A percentile compares a stretch with the other conserved stretches of the same genome.
phyloP scores from a whole-genome alignment of 1,139 yeast species.

The Hemisphaericaspora lyxosophila region DNA sequence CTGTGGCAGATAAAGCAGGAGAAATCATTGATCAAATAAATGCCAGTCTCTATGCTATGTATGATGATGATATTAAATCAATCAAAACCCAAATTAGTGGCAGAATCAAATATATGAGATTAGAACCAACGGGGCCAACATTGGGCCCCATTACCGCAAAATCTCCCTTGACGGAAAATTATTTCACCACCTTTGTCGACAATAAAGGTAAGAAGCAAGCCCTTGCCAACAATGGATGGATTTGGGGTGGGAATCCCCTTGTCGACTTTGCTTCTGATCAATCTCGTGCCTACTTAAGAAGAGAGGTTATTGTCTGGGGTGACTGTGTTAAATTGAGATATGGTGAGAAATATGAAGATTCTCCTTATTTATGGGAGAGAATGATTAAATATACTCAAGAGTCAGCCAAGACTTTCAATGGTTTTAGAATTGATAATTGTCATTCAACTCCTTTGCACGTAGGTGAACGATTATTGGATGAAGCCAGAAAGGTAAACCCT shows the following conservation, averaged over 20 bases:
- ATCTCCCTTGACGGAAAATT: slow-evolving; percentile 76
- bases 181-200: slow-evolving; percentile 70
- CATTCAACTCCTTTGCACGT: slow-evolving; percentile 96
- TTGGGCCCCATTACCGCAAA: slow-evolving; percentile 59
- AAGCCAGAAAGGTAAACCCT: slow-evolving; percentile 83
- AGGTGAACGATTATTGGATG: slow-evolving; percentile 83
- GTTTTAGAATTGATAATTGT: slow-evolving; percentile 92
- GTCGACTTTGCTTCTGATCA: slow-evolving; percentile 85
- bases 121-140: slow-evolving; percentile 79
- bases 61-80: slow-evolving; percentile 67
- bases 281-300: slow-evolving; percentile 78
- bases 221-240: slow-evolving; percentile 96
- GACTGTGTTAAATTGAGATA: slow-evolving; percentile 93
- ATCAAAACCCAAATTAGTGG: slow-evolving; percentile 70
- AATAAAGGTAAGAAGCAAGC: slow-evolving; percentile 63
- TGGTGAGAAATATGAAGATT: slow-evolving; percentile 73
- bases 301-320: slow-evolving; percentile 97
- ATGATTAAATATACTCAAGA: slow-evolving; percentile 76
- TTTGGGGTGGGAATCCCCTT: slow-evolving; percentile 95
- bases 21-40: slow-evolving; percentile 75
- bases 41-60: slow-evolving; percentile 66
- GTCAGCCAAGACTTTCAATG: slow-evolving; percentile 78
- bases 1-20: slow-evolving; percentile 42
- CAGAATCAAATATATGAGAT: slow-evolving; percentile 70
- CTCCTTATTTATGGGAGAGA: slow-evolving; percentile 86